Evolutionary conservation across 768 basidiomycete species (phyloP).

Genomic region (Phlebiopsis gigantea): DNA sequence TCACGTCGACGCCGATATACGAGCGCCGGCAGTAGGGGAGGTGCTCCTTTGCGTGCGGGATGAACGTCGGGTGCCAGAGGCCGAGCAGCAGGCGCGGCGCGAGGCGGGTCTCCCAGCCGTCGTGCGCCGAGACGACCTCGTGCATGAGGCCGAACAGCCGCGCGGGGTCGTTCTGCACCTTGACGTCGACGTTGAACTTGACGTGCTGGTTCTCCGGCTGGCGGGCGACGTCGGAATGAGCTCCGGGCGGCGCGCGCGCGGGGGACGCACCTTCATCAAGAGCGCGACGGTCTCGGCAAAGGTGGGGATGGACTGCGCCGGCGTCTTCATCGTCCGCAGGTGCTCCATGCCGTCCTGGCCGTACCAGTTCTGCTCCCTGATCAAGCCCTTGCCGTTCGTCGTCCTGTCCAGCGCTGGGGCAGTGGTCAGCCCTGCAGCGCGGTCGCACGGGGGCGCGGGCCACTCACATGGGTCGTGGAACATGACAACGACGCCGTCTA

Average conservation of each 20-base stretch:
- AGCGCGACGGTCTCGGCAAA: constrained; percentile 78
- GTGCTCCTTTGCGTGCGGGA: constrained; percentile 65
- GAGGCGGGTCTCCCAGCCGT: constrained; percentile 67
- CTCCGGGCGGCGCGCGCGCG: not conserved
- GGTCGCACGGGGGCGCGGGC: not conserved
- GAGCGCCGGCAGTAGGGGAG: constrained; percentile 82
- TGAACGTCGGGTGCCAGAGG: constrained; percentile 89
- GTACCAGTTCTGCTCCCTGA: constrained; percentile 44
- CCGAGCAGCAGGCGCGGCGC: constrained; percentile 80
- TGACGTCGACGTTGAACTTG: constrained; percentile 88
- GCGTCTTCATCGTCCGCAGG: constrained; percentile 72
- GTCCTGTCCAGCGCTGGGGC: constrained; percentile 67
- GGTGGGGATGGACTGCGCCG: constrained; percentile 86
- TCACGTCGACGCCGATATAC: constrained; percentile 73
- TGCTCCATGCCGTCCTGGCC: constrained; percentile 59
- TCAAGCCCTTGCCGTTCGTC: constrained; percentile 66
- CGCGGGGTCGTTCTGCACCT: constrained; percentile 86
- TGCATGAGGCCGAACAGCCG: constrained; percentile 81
- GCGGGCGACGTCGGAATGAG: not conserved
- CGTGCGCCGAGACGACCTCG: constrained; percentile 53
- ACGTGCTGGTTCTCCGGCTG: constrained; percentile 74
- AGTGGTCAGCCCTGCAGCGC: too few relatives aligned
- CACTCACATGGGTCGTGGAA: constrained; percentile 86
- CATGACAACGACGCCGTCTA: constrained; percentile 84
- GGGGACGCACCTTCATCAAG: constrained; percentile 58